Evolutionary conservation across 2,329 filamentous ascomycete species (phyloP), one percentile per base, ranked within the genome.

Genomic region (Fusarium tjaetaba): DNA sequence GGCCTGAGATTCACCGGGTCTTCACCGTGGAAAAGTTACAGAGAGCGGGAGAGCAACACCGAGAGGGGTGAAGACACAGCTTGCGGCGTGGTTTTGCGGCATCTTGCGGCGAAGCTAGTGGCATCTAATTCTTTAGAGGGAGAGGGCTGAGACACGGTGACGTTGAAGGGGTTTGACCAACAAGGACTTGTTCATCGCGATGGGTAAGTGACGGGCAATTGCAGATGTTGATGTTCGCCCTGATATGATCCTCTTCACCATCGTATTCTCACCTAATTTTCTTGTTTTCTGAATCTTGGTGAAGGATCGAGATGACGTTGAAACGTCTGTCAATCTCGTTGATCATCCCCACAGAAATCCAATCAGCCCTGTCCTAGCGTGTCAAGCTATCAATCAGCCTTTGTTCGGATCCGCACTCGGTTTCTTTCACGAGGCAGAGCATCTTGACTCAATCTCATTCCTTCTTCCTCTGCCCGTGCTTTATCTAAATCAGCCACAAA

Each of bases 281-380:
- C 46, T 26, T 24, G 30, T 20, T 26, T 41, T 18, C 2, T 36
- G 18, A 55, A 72, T 64, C 52, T 34, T 51, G 63, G 62, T 60
- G 45, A 28, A 53, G 51, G 51, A 53, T 53, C 14, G 24, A 20
- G 18, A 42, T 69, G 49, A 69, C 66, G 57, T 62, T 55, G 10
- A 38, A 39, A 10, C n/a, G 18, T 53, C 34, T 48, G 45, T 26
- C 43, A 52, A 52, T 36, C 48, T 26, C 48, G 30, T n/a, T 48
- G 22, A 39, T 39, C 28, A 20, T 45, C 43, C 46, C 51, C 34
- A 53, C 20, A 43, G 26, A 52, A 51, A 51, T 34, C 13, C 16
- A 41, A 62, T 59, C 61, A 69, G 66, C 57, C 66, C 56, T 68
- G 51, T 63, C 34, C 53, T 53, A 68, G 46, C 36, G 36, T n/a